These are phyloP conservation scores for Penicillium fuscoglaucum DNA, from an alignment of 2,329 filamentous ascomycete species.

Conservation along the genomic window DNA sequence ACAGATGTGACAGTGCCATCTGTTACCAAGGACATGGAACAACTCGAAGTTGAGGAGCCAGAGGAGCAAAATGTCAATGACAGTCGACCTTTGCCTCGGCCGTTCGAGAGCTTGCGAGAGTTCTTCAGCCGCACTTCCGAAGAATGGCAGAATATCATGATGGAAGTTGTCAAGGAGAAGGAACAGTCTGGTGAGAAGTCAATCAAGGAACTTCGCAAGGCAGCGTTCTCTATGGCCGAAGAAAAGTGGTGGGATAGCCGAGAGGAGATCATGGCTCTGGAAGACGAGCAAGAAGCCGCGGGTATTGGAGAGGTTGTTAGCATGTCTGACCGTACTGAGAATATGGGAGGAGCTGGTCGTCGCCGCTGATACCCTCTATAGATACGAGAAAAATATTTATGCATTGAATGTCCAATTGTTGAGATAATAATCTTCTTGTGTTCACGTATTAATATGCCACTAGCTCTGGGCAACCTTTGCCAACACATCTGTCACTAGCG, in stretches of 20 bases:
- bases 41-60: conserved; percentile 41
- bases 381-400: not conserved
- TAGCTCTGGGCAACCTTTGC: conserved; percentile 44
- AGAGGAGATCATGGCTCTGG: conserved; percentile 85
- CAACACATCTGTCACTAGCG: conserved; percentile 65
- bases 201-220: conserved; percentile 89
- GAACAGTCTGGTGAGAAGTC: conserved; percentile 58
- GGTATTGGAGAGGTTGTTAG: conserved; percentile 94
- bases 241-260: conserved; percentile 99
- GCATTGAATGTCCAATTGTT: not conserved
- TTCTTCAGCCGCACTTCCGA: conserved; percentile 87
- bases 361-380: conserved; percentile 39
- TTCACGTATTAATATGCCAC: not conserved
- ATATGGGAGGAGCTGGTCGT: conserved; percentile 48
- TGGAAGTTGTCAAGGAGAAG: conserved; percentile 71
- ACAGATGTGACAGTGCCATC: conserved; percentile 41
- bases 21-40: conserved; percentile 39
- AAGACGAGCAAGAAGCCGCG: conserved; percentile 94
- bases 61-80: conserved; percentile 61
- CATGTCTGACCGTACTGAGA: conserved; percentile 68
- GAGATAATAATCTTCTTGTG: not conserved
- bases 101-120: conserved; percentile 86
- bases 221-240: conserved; percentile 86
- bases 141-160: conserved; percentile 85
- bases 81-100: conserved; percentile 71